A percentile compares a stretch with the other conserved stretches of the same genome.
Evolutionary conservation across 2,329 filamentous ascomycete genomes (phyloP).

Genomic region (Claviceps arundinis): DNA sequence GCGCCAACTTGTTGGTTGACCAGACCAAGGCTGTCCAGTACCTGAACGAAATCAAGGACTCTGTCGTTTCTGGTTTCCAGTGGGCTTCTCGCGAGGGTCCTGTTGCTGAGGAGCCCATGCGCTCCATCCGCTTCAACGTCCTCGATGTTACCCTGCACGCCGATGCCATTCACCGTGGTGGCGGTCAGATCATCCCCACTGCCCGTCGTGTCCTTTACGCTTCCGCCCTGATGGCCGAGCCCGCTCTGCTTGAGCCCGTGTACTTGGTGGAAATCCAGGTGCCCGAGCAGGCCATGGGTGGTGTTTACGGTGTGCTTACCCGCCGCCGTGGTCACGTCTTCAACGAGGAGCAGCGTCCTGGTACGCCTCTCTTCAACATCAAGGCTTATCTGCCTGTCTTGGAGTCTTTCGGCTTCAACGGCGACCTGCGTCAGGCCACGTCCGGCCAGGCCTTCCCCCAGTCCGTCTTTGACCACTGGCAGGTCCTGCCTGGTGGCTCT

Average conservation of each 20-base stretch:
- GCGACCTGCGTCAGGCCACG: constrained; percentile 85
- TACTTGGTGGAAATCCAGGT: constrained; percentile 99
- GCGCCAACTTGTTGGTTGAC: constrained; percentile 96
- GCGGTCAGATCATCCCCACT: constrained; percentile 97
- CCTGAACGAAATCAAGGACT: constrained; percentile 99
- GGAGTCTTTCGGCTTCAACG: constrained; percentile 98
- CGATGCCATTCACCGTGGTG: constrained; percentile 99
- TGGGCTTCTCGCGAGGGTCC: constrained; percentile 98
- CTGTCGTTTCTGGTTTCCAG: constrained; percentile 98
- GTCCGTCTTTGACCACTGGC: constrained; percentile 98
- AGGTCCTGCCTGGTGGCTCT: constrained; percentile 86
- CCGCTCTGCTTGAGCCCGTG: constrained; percentile 87
- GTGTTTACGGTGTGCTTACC: constrained; percentile 98
- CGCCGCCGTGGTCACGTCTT: constrained; percentile 98
- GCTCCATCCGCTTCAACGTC: constrained; percentile 94
- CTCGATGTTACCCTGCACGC: constrained; percentile 99
- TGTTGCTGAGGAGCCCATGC: constrained; percentile 96
- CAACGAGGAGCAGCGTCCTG: constrained; percentile 92
- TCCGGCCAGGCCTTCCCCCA: constrained; percentile 98
- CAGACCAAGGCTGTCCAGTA: constrained; percentile 99
- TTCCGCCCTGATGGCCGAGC: constrained; percentile 77
- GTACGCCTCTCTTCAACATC: constrained; percentile 98
- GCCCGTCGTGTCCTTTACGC: constrained; percentile 96
- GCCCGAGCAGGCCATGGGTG: constrained; percentile 96
- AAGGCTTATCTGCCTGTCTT: constrained; percentile 94